Percentiles rank a stretch among this genome's conserved stretches.
Conservation (phyloP, 2,329 filamentous ascomycete species). For the Aspergillus versicolor region DNA sequence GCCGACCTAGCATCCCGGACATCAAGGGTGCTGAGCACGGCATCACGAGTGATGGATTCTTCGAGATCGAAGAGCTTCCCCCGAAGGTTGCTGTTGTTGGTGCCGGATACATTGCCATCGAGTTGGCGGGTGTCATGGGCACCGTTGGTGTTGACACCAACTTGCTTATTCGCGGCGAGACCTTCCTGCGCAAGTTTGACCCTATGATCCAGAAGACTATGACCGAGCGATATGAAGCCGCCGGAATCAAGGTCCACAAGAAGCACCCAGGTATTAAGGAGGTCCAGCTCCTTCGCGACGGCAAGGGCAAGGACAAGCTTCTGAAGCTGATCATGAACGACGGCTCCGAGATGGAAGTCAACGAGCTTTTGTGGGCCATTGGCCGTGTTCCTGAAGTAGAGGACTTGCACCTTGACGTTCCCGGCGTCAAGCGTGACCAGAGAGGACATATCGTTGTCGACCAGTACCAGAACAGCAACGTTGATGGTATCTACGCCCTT, state of each 20-base stretch:
- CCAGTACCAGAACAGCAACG: slow-evolving; percentile 51
- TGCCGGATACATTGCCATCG: slow-evolving; percentile 53
- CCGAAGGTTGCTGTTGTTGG: slow-evolving; percentile 52
- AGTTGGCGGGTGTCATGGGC: slow-evolving; percentile 52
- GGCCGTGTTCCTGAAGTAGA: slow-evolving; percentile 48
- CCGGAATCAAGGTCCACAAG: slow-evolving; percentile 50
- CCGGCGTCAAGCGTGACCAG: slow-evolving; percentile 42
- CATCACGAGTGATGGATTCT: slow-evolving; percentile 54
- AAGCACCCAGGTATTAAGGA: slow-evolving; percentile 49
- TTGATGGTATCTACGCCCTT: slow-evolving; percentile 49
- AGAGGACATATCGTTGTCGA: slow-evolving; percentile 48
- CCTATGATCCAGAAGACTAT: slow-evolving; percentile 54
- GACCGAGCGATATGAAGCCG: slow-evolving; percentile 51
- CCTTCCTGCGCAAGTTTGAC: slow-evolving; percentile 52
- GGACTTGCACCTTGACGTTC: slow-evolving; percentile 41
- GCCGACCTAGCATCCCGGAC: slow-evolving; percentile 45
- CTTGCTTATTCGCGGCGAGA: slow-evolving; percentile 51
- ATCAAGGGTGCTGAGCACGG: slow-evolving; percentile 49
- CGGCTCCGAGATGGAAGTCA: slow-evolving; percentile 45
- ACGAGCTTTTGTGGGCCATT: slow-evolving; percentile 53
- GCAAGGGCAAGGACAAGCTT: slow-evolving; percentile 48
- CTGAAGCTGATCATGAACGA: slow-evolving; percentile 46
- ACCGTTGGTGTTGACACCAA: slow-evolving; percentile 51
- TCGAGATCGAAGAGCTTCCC: slow-evolving; percentile 51
- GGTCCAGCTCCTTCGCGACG: slow-evolving; percentile 45